Evolutionary conservation across 768 basidiomycete species (phyloP).

Genomic region (Polyporus arcularius): DNA sequence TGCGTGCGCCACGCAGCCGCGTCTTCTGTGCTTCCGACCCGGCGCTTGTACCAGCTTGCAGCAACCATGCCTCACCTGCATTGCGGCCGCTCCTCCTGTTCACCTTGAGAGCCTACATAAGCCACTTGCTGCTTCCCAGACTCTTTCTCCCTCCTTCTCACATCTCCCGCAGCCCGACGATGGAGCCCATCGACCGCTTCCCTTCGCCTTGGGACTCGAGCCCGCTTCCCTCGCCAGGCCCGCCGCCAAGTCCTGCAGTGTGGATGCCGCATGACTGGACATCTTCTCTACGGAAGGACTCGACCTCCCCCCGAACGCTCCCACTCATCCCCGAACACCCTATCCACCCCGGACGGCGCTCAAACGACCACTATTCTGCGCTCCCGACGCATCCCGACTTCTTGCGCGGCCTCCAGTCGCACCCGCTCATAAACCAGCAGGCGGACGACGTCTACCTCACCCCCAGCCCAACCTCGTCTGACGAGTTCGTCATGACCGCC

Average conservation of each 20-base stretch:
- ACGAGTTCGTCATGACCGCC: slow-evolving; percentile 10
- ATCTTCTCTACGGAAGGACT: background rate
- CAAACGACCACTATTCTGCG: slow-evolving; percentile 11
- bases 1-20: background rate
- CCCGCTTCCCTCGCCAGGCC: slow-evolving; percentile 14
- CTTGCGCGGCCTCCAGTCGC: slow-evolving; percentile 13
- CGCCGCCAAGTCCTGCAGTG: slow-evolving; percentile 16
- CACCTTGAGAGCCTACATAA: background rate
- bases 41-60: background rate
- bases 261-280: slow-evolving; percentile 20
- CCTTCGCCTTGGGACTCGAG: slow-evolving; percentile 14
- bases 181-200: slow-evolving; percentile 7
- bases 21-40: background rate
- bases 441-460: background rate
- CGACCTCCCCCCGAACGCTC: slow-evolving; percentile 2
- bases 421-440: slow-evolving; percentile 17
- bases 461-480: slow-evolving; percentile 15
- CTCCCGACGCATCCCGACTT: slow-evolving; percentile 19
- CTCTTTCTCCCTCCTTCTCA: background rate
- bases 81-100: slow-evolving; percentile 7
- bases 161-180: background rate
- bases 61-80: slow-evolving; percentile 14
- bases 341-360: background rate
- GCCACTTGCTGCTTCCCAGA: background rate
- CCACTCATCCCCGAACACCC: slow-evolving; percentile 9